Conservation (phyloP, 768 basidiomycete species). For the Mycena alexandri region DNA sequence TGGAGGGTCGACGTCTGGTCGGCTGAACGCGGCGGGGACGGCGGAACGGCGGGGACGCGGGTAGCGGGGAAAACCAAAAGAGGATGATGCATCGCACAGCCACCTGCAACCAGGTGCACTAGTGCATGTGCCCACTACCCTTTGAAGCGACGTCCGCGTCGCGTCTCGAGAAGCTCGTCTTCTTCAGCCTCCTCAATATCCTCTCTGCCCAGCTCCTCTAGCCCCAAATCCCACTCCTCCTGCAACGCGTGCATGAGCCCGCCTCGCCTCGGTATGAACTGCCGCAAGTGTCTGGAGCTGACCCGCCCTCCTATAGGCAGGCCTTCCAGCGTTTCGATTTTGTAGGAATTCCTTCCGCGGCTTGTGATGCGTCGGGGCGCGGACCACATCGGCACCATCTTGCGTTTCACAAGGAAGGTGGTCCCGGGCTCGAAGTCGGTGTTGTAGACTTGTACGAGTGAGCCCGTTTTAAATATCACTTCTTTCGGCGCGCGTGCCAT, state of each 20-base stretch:
- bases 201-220: slow-evolving; percentile 20
- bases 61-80: too few species aligned
- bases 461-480: slow-evolving; percentile 36
- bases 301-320: slow-evolving; percentile 30
- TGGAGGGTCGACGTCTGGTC: too few species aligned
- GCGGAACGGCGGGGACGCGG: too few species aligned
- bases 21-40: too few species aligned
- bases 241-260: slow-evolving; percentile 28
- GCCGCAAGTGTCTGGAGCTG: slow-evolving; percentile 27
- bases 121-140: slow-evolving; percentile 11
- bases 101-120: slow-evolving; percentile 9
- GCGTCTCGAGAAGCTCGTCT: background rate
- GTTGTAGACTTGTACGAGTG: slow-evolving; percentile 38
- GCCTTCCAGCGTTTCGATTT: slow-evolving; percentile 34
- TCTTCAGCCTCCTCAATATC: slow-evolving; percentile 1
- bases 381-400: slow-evolving; percentile 47
- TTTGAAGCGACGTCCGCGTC: slow-evolving; percentile 17
- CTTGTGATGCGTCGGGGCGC: slow-evolving; percentile 37
- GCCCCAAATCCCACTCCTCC: slow-evolving; percentile 15
- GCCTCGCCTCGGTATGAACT: slow-evolving; percentile 36
- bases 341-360: slow-evolving; percentile 38
- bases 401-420: slow-evolving; percentile 33
- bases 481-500: slow-evolving; percentile 15
- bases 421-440: slow-evolving; percentile 1
- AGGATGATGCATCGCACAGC: background rate